A percentile compares a stretch with the other conserved stretches of the same genome.
phyloP scores from a whole-genome alignment of 2,329 filamentous ascomycete species.

The Achaetomium macrosporum region DNA sequence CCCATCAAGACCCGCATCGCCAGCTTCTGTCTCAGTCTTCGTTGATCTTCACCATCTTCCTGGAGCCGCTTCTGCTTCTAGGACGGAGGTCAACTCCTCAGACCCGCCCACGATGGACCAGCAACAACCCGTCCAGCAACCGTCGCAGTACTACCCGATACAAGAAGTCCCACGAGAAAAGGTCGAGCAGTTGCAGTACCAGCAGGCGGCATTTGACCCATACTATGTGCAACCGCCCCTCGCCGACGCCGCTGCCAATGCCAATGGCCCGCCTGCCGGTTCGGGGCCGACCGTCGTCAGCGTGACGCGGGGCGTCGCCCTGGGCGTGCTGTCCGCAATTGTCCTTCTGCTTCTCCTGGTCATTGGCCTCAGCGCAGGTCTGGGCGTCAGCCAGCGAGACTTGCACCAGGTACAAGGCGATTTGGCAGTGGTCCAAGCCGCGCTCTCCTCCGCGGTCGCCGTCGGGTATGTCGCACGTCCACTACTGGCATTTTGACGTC shows the following conservation, averaged over 20 bases:
- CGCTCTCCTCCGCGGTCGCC: background rate
- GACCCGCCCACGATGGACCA: no score
- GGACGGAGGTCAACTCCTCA: no score
- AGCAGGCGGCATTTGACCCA: constrained; percentile 4
- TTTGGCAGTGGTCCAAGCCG: constrained; percentile 16
- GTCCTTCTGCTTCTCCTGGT: constrained; percentile 23
- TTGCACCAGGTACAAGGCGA: constrained; percentile 20
- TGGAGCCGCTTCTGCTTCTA: no score
- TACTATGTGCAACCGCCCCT: background rate
- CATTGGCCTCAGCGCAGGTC: constrained; percentile 28
- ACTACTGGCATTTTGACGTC: background rate
- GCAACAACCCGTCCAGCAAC: background rate
- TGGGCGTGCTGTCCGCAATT: constrained; percentile 15
- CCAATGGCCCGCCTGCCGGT: background rate
- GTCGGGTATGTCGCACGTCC: background rate
- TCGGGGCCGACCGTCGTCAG: constrained; percentile 8
- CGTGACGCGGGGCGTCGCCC: constrained; percentile 21
- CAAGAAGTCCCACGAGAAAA: constrained; percentile 1
- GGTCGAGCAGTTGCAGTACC: background rate
- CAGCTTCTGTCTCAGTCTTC: no score
- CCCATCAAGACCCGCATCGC: no score
- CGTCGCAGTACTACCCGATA: background rate
- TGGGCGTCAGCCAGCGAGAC: constrained; percentile 27
- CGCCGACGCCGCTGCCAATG: background rate
- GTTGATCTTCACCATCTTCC: no score